Evolutionary conservation across 805 yeast species (phyloP).

Genomic region (Cyberlindnera japonica): DNA sequence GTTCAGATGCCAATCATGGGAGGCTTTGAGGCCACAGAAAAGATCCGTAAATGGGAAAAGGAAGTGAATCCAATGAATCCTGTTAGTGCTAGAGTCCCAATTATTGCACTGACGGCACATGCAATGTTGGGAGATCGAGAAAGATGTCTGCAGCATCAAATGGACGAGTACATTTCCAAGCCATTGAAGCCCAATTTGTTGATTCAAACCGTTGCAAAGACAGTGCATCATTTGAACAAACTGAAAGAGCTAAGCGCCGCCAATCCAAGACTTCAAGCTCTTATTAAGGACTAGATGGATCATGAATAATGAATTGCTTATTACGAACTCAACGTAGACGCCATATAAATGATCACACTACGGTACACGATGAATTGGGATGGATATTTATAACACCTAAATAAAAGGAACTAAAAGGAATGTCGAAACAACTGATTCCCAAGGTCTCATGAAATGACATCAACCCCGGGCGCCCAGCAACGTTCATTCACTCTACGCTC

Average conservation of each 20-base stretch:
- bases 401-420: not conserved
- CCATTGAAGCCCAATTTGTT: constrained; percentile 80
- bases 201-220: constrained; percentile 80
- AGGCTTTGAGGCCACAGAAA: constrained; percentile 86
- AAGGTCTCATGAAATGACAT: constrained; percentile 17
- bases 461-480: constrained; percentile 26
- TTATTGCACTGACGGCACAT: constrained; percentile 86
- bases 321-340: not conserved
- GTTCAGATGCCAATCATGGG: constrained; percentile 96
- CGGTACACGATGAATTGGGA: not conserved
- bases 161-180: constrained; percentile 88
- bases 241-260: constrained; percentile 41
- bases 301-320: not conserved
- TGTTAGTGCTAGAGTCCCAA: constrained; percentile 72
- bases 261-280: constrained; percentile 18
- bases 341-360: too few relatives aligned
- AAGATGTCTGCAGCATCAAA: constrained; percentile 78
- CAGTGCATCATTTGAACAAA: constrained; percentile 67
- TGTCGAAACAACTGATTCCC: constrained; percentile 23
- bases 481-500: constrained; percentile 23
- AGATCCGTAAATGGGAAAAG: constrained; percentile 83
- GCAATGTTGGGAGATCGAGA: constrained; percentile 93
- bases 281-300: constrained; percentile 4
- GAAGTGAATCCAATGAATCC: constrained; percentile 67
- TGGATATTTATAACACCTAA: not conserved